phyloP scores from a whole-genome alignment of 192 early-diverging fungal species.

The Oehlia diaphana region DNA sequence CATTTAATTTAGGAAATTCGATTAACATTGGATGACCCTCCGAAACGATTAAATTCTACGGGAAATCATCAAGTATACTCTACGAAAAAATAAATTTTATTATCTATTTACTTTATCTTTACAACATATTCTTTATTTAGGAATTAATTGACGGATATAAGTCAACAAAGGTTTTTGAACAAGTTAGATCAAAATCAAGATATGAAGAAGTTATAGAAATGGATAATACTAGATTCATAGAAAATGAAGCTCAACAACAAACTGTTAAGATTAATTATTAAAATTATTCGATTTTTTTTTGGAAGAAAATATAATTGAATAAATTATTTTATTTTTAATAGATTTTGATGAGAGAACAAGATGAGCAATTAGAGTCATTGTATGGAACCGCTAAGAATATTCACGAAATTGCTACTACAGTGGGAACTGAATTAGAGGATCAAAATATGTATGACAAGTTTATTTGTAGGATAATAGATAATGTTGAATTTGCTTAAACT shows the following conservation, averaged over 20 bases:
- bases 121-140: neutral
- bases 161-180: neutral
- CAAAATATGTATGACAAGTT: conserved; percentile 43
- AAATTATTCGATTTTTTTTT: neutral
- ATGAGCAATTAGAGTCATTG: conserved; percentile 56
- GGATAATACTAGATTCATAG: conserved; percentile 39
- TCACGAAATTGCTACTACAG: conserved; percentile 58
- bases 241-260: conserved; percentile 37
- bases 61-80: neutral
- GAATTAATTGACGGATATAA: neutral
- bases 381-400: conserved; percentile 55
- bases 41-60: no score
- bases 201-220: conserved; percentile 22
- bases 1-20: neutral
- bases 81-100: no score
- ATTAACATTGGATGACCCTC: neutral
- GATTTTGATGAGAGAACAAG: conserved; percentile 60
- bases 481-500: neutral
- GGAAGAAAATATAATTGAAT: neutral
- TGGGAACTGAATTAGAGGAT: conserved; percentile 56
- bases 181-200: conserved; percentile 13
- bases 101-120: no score
- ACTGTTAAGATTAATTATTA: conserved; percentile 25
- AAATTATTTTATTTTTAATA: conserved; percentile 20
- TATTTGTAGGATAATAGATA: neutral